Evolutionary conservation across 2,329 filamentous ascomycete species (phyloP).

Genomic region (Paramyrothecium roridum): DNA sequence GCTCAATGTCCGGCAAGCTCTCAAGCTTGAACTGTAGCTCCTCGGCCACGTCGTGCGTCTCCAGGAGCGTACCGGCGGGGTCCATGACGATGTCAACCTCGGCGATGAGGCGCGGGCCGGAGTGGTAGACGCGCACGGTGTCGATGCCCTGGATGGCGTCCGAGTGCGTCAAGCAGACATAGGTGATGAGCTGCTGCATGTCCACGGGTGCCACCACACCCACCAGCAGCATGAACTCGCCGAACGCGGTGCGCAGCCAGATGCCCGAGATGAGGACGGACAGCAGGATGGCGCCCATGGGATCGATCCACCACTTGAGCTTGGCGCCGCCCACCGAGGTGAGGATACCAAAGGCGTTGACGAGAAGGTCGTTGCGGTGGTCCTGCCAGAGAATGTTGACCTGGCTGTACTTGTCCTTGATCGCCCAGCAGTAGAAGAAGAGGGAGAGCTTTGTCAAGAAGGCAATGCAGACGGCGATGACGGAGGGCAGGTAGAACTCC

Average conservation of each 20-base stretch:
- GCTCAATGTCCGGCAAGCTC: conserved; percentile 84
- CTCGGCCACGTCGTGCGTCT: conserved; percentile 91
- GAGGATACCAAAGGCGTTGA: conserved; percentile 90
- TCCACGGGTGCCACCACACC: conserved; percentile 83
- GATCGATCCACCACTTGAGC: conserved; percentile 92
- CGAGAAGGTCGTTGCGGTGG: conserved; percentile 93
- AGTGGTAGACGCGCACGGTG: conserved; percentile 92
- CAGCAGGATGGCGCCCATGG: conserved; percentile 82
- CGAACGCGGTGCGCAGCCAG: conserved; percentile 83
- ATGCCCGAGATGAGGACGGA: conserved; percentile 73
- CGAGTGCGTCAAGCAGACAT: conserved; percentile 85
- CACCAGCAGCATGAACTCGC: conserved; percentile 87
- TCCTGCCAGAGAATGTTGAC: conserved; percentile 94
- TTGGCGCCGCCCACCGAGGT: conserved; percentile 90
- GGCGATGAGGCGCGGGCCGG: conserved; percentile 81
- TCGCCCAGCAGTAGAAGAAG: conserved; percentile 88
- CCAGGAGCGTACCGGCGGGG: conserved; percentile 64
- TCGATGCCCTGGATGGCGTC: conserved; percentile 81
- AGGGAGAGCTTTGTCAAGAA: conserved; percentile 80
- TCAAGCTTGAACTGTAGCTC: conserved; percentile 93
- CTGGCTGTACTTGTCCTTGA: conserved; percentile 89
- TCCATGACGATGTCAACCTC: conserved; percentile 98
- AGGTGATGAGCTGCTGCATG: conserved; percentile 91
- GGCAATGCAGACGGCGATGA: conserved; percentile 80
- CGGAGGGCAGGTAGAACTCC: conserved; percentile 73